Evolutionary conservation across 2,329 filamentous ascomycete species (phyloP), one percentile per base, ranked within the genome.

Genomic region (Apiospora sp.): DNA sequence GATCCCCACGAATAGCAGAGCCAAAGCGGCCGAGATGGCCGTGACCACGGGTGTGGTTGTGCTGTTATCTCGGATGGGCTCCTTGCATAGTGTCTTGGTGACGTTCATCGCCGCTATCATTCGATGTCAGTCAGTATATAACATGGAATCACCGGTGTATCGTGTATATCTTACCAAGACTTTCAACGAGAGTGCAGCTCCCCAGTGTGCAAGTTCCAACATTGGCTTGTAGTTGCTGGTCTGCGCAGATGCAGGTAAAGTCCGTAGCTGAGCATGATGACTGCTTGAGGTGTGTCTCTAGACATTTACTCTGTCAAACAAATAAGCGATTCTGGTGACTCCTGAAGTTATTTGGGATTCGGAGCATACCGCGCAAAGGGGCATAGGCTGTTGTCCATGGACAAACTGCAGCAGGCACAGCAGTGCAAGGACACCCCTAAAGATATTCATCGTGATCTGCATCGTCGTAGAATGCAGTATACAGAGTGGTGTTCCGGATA

Each of bases 101-200:
- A 64, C 58, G 34, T 64, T 64, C 58, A 41, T 64, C 19, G 58
- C 58, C 58, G 58, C 58, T 64, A 34, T 41, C 6, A 22, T 41
- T 41, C 19, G 58, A 41, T 1, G 14, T 64, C 1, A 41, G 34
- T 64, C 1, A 64, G 58, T 64, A 64, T 13, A 64, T 7, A 4
- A 14, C 16, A 13, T 41, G 4, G 1, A 6, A 48, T 22, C 22
- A 22, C 19, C 8, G 4, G 46, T 48, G 7, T n/a, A 22, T n/a
- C 6, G 46, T n/a, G 6, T 8, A 7, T n/a, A n/a, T 7, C 58
- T 0, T 41, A 64, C 58, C 58, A 8, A 64, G 58, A 6, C 30
- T 34, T 64, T 64, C 58, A 22, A 64, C 58, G 1, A 64, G 30
- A 12, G 58, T 41, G 34, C 58, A 64, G 34, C n/a, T 64, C 3